Percentiles rank a stretch among this genome's conserved stretches.
Evolutionary conservation across 2,329 filamentous ascomycete genomes (phyloP).

Genomic region (Pseudogymnoascus sp.): DNA sequence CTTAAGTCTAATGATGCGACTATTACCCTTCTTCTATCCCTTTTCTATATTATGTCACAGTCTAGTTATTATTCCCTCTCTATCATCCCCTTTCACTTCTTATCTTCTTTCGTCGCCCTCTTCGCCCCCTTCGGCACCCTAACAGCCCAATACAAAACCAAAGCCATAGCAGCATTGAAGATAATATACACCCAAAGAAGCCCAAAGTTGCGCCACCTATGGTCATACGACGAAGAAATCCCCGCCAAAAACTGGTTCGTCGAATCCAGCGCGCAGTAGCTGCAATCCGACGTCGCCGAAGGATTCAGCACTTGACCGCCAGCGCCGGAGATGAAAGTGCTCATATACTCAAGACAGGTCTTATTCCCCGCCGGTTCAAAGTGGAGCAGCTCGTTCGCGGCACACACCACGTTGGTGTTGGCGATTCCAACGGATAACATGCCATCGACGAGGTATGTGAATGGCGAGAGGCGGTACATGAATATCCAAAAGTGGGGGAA

Average conservation of each 20-base stretch:
- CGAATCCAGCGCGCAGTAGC: conserved; percentile 42
- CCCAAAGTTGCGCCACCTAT: conserved; percentile 62
- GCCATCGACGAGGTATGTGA: conserved; percentile 69
- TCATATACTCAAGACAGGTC: conserved; percentile 54
- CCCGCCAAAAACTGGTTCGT: conserved; percentile 43
- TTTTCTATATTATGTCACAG: not conserved
- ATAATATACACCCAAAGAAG: conserved; percentile 49
- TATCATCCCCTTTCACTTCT: not conserved
- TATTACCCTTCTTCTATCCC: not conserved
- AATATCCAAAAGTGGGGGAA: conserved; percentile 75
- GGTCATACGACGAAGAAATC: conserved; percentile 43
- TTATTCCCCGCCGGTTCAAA: conserved; percentile 50
- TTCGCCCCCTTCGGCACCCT: conserved; percentile 29
- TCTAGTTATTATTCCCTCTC: not conserved
- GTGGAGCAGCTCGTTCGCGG: conserved; percentile 56
- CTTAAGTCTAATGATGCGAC: not conserved
- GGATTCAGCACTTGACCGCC: conserved; percentile 10
- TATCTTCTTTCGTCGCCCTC: not conserved
- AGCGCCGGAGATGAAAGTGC: conserved; percentile 34
- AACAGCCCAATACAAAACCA: conserved; percentile 44
- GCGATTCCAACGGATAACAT: conserved; percentile 65
- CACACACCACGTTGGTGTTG: conserved; percentile 57
- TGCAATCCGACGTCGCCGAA: conserved; percentile 32
- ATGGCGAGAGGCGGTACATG: conserved; percentile 74
- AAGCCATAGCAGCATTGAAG: conserved; percentile 44